These are phyloP conservation scores for Erodium maritimum DNA, from an alignment of 345 rosid species.

Conservation along the genomic window DNA sequence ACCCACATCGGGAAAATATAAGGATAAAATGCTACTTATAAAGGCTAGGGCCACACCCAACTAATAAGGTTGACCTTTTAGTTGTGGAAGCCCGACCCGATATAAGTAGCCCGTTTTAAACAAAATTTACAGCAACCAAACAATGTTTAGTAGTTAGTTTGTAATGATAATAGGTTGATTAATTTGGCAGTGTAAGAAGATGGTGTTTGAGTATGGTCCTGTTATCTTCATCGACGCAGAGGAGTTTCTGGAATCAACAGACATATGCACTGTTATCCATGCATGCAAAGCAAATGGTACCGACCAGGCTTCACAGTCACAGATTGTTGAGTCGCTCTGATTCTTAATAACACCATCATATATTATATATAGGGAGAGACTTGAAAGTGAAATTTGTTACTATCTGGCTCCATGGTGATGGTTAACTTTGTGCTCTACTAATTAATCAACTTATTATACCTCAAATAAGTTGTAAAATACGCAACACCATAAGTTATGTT, in stretches of 20 bases:
- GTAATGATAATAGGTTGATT: not conserved
- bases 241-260: constrained; percentile 65
- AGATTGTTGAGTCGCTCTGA: constrained; percentile 21
- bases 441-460: too few relatives aligned
- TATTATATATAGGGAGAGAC: too few relatives aligned
- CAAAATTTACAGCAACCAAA: too few relatives aligned
- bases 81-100: too few relatives aligned
- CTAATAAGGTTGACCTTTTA: too few relatives aligned
- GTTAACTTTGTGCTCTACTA: too few relatives aligned
- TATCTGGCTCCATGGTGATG: constrained; percentile 2
- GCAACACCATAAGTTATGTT: not conserved
- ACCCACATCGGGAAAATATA: too few relatives aligned
- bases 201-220: constrained; percentile 87
- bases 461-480: not conserved
- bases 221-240: constrained; percentile 52
- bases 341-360: constrained; percentile 25
- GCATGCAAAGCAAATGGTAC: constrained; percentile 40
- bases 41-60: too few relatives aligned
- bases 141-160: too few relatives aligned
- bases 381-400: too few relatives aligned
- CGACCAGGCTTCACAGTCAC: constrained; percentile 2
- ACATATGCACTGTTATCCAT: constrained; percentile 58
- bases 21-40: too few relatives aligned
- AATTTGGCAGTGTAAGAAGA: constrained; percentile 62
- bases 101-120: too few relatives aligned